These are phyloP conservation scores for Anisodus tanguticus DNA, from an alignment of 257 asterid genomes.

Conservation along the genomic window DNA sequence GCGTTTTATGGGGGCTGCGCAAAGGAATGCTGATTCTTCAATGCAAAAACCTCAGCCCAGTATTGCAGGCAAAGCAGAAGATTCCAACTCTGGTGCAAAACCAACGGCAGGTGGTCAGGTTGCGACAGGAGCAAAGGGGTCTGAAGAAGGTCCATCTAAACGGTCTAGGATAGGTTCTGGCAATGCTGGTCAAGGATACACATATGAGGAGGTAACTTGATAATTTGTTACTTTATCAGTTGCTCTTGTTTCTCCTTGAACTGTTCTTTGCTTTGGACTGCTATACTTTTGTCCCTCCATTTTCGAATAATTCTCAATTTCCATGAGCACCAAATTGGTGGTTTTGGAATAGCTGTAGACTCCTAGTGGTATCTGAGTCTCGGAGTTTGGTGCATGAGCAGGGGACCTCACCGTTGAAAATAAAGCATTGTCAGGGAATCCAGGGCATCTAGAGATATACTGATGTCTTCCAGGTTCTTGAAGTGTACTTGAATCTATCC, in stretches of 20 bases:
- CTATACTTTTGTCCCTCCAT: background rate
- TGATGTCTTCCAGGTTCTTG: background rate
- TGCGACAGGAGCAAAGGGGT: slow-evolving; percentile 66
- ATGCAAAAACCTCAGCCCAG: slow-evolving; percentile 71
- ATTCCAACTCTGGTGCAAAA: slow-evolving; percentile 55
- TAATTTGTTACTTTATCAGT: background rate
- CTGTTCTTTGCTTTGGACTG: background rate
- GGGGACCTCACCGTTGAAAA: background rate
- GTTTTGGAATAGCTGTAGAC: background rate
- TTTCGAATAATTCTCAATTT: slow-evolving; percentile 20
- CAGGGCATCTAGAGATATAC: background rate
- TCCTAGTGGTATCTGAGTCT: background rate
- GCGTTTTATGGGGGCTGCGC: slow-evolving; percentile 72
- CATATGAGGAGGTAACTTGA: slow-evolving; percentile 84
- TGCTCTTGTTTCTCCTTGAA: background rate
- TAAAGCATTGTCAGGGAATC: background rate
- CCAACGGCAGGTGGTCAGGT: slow-evolving; percentile 64
- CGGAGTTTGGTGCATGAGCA: background rate
- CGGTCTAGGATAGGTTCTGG: slow-evolving; percentile 95
- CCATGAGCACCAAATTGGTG: slow-evolving; percentile 14
- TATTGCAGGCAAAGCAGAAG: slow-evolving; percentile 72
- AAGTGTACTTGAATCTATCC: background rate
- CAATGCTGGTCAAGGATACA: slow-evolving; percentile 99
- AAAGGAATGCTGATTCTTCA: slow-evolving; percentile 75
- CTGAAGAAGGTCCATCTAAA: slow-evolving; percentile 89